These are phyloP conservation scores for Salix arbutifolia DNA, from an alignment of 345 rosid genomes.

Conservation along the genomic window DNA sequence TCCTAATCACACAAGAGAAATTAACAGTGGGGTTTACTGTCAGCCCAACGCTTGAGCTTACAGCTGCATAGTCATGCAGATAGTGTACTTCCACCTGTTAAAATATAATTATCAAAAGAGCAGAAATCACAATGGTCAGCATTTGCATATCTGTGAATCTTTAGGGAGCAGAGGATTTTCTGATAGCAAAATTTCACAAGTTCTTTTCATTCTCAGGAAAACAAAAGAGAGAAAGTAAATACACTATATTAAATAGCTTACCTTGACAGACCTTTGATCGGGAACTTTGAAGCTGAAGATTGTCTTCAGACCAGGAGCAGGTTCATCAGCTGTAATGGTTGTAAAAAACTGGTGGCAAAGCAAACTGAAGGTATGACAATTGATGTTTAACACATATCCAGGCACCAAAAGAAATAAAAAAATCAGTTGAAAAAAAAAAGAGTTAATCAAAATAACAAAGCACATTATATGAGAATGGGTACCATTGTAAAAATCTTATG, in stretches of 20 bases:
- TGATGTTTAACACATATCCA: background rate
- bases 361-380: constrained; percentile 2
- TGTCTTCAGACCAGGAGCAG: constrained; percentile 86
- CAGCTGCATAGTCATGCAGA: constrained; percentile 78
- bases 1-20: constrained; percentile 77
- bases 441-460: background rate
- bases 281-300: constrained; percentile 76
- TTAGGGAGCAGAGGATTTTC: background rate
- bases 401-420: no score
- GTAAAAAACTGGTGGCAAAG: constrained; percentile 50
- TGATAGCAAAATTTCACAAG: background rate
- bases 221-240: background rate
- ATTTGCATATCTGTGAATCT: background rate
- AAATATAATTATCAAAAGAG: constrained; percentile 7
- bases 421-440: background rate
- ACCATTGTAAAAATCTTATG: background rate
- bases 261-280: constrained; percentile 72
- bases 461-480: background rate
- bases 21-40: constrained; percentile 74
- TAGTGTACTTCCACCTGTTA: constrained; percentile 82
- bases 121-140: background rate
- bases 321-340: constrained; percentile 70
- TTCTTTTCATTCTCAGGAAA: background rate
- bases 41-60: constrained; percentile 75
- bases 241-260: constrained; percentile 10